phyloP scores from a whole-genome alignment of 164 flowering plant species.

The Echeveria elegans region DNA sequence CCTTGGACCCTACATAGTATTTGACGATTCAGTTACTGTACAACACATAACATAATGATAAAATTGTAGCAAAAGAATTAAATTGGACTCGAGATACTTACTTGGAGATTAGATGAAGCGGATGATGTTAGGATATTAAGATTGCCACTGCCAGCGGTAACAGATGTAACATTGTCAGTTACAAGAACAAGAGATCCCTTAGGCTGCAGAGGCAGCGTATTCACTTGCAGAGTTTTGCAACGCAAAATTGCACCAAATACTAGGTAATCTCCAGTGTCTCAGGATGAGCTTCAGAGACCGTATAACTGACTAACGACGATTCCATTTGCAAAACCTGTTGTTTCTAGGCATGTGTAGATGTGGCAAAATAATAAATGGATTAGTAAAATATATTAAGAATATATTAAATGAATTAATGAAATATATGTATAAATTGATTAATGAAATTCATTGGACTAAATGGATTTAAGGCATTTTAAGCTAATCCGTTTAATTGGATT shows the following conservation, averaged over 20 bases:
- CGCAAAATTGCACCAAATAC: slow-evolving; percentile 80
- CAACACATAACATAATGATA: not conserved
- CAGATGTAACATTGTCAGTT: slow-evolving; percentile 22
- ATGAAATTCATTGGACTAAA: too few relatives aligned
- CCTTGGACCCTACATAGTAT: slow-evolving; percentile 29
- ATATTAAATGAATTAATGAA: too few relatives aligned
- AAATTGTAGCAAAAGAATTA: not conserved
- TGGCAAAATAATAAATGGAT: too few relatives aligned
- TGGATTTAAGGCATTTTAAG: too few relatives aligned
- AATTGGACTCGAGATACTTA: not conserved
- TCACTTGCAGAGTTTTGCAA: slow-evolving; percentile 60
- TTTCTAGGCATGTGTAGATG: not conserved
- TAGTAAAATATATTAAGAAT: too few relatives aligned
- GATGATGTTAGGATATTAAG: slow-evolving; percentile 16
- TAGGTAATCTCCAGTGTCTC: slow-evolving; percentile 75
- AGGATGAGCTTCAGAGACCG: slow-evolving; percentile 48
- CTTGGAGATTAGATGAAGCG: not conserved
- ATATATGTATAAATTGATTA: too few relatives aligned
- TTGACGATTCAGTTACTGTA: slow-evolving; percentile 13
- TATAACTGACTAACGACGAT: slow-evolving; percentile 25
- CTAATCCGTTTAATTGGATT: too few relatives aligned
- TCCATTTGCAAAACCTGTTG: slow-evolving; percentile 27
- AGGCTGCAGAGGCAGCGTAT: slow-evolving; percentile 10
- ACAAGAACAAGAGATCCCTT: slow-evolving; percentile 37
- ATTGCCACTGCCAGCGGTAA: slow-evolving; percentile 16